phyloP scores from a whole-genome alignment of 139 green algal genomes.

The Astrephomene gubernaculifera region DNA sequence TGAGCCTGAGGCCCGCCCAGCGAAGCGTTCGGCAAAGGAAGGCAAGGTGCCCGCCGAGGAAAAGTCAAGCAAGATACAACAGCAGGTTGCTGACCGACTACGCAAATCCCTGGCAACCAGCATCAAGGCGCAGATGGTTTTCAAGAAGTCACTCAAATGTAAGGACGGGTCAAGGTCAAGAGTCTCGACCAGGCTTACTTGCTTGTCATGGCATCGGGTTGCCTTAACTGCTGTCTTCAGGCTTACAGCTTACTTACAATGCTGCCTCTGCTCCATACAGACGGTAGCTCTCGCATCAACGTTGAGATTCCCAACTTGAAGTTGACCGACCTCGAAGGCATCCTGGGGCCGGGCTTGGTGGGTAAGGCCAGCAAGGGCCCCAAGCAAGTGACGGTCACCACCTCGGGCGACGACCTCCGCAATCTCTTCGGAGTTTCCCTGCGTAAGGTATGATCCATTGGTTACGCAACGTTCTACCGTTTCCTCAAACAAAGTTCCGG shows the following conservation, averaged over 20 bases:
- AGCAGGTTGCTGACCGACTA: not conserved
- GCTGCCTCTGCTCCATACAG: too few relatives aligned
- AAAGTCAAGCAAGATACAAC: not conserved
- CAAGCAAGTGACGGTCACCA: not conserved
- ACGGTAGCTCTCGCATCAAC: not conserved
- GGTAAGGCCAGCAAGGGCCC: not conserved
- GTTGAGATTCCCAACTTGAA: not conserved
- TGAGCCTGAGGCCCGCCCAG: not conserved
- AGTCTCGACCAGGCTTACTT: not conserved
- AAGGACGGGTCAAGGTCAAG: not conserved
- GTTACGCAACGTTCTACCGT: too few relatives aligned
- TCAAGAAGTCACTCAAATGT: conserved; percentile 5
- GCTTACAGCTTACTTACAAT: too few relatives aligned
- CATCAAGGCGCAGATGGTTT: conserved; percentile 13
- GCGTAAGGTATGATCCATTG: not conserved
- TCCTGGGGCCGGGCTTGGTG: not conserved
- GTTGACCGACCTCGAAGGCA: not conserved
- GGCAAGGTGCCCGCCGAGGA: not conserved
- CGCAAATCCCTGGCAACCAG: not conserved
- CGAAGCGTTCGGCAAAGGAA: not conserved
- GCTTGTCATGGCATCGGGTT: not conserved
- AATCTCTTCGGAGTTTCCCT: not conserved
- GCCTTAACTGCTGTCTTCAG: too few relatives aligned
- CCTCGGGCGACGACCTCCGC: not conserved
- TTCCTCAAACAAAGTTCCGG: too few relatives aligned